Evolutionary conservation across 805 yeast species (phyloP).

Genomic region (Wickerhamiella brachini): DNA sequence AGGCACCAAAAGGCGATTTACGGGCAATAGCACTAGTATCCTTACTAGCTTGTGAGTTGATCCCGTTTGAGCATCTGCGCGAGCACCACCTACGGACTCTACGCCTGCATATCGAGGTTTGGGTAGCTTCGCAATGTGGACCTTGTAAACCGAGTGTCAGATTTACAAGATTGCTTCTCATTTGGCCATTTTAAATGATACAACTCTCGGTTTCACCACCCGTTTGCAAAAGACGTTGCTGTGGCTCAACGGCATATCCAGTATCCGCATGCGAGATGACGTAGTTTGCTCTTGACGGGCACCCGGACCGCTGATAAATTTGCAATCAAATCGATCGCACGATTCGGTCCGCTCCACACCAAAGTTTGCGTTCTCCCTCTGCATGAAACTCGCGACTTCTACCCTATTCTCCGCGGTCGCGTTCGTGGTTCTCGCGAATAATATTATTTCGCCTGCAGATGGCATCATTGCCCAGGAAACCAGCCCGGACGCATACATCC

Average conservation of each 20-base stretch:
- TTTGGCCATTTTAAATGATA: no score
- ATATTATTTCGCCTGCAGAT: neutral
- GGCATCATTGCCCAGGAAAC: neutral
- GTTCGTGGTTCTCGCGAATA: neutral
- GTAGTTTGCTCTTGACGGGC: neutral
- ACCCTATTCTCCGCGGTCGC: neutral
- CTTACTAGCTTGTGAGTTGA: no score
- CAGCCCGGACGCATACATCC: neutral
- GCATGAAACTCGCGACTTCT: neutral
- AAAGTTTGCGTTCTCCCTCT: neutral
- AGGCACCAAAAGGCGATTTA: no score
- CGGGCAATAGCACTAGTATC: no score
- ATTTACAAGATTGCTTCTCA: no score
- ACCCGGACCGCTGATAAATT: neutral
- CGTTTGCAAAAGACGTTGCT: neutral
- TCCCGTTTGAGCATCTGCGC: no score
- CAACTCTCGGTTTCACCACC: no score
- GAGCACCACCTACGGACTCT: no score
- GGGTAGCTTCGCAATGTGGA: no score
- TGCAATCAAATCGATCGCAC: neutral
- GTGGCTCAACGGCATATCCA: neutral
- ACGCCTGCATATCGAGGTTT: no score
- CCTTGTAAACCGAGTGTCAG: no score
- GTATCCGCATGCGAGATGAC: neutral
- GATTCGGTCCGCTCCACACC: neutral